Conservation (phyloP, 2,329 filamentous ascomycete species). For the Diplocarpon rosae region DNA sequence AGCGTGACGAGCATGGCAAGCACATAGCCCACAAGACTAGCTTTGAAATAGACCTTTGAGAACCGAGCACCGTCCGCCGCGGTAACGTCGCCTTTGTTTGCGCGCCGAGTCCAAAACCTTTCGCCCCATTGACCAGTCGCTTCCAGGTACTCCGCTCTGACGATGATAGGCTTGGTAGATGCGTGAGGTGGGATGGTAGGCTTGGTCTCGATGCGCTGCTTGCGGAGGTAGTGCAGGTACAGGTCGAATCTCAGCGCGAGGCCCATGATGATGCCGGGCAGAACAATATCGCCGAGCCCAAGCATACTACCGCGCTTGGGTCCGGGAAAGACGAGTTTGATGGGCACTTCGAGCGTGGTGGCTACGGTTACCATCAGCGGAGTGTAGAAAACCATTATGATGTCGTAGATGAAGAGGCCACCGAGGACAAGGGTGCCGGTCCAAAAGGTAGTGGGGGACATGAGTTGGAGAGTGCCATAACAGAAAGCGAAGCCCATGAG, state of each 20-base stretch:
- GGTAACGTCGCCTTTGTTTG: constrained; percentile 19
- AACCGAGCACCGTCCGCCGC: constrained; percentile 38
- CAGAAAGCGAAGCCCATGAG: constrained; percentile 79
- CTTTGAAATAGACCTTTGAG: constrained; percentile 75
- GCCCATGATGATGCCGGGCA: constrained; percentile 84
- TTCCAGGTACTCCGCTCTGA: constrained; percentile 36
- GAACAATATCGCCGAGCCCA: constrained; percentile 84
- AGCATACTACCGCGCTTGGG: constrained; percentile 70
- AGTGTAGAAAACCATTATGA: constrained; percentile 83
- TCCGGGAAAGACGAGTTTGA: constrained; percentile 70
- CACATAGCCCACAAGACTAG: constrained; percentile 65
- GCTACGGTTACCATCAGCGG: constrained; percentile 83
- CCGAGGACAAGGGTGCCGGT: constrained; percentile 69
- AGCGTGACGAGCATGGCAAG: constrained; percentile 69
- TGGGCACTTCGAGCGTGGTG: constrained; percentile 79
- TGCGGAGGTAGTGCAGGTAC: constrained; percentile 67
- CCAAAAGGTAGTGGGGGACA: constrained; percentile 80
- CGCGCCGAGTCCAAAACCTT: constrained; percentile 55
- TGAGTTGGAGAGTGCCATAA: constrained; percentile 68
- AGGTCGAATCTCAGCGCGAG: constrained; percentile 87
- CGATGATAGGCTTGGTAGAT: constrained; percentile 10
- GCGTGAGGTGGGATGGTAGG: constrained; percentile 23
- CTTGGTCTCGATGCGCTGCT: constrained; percentile 33
- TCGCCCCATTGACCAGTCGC: constrained; percentile 73
- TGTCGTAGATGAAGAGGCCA: constrained; percentile 88